Conservation (phyloP, 2,329 filamentous ascomycete species). For the Cryphonectria carpinicola region DNA sequence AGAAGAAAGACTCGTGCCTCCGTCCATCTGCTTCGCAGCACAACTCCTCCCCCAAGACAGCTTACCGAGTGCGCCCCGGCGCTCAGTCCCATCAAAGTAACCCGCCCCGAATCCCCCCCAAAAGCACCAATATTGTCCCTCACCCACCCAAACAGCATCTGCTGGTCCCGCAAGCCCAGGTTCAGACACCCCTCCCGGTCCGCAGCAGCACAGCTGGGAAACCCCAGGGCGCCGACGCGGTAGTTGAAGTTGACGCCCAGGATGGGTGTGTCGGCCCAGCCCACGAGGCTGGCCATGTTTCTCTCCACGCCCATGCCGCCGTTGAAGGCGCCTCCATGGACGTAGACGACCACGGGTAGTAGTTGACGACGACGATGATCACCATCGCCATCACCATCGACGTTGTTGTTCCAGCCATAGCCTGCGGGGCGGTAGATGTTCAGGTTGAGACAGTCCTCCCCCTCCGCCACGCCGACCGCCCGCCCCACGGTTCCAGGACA, state of each 20-base stretch:
- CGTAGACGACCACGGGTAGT: constrained; percentile 60
- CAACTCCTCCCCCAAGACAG: constrained; percentile 6
- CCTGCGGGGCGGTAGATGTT: constrained; percentile 52
- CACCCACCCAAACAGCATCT: constrained; percentile 63
- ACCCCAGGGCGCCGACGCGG: constrained; percentile 69
- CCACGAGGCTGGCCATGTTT: constrained; percentile 65
- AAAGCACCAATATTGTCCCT: constrained; percentile 61
- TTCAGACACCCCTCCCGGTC: constrained; percentile 62
- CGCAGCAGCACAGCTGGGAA: constrained; percentile 62
- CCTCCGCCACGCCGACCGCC: constrained; percentile 31
- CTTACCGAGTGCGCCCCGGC: constrained; percentile 65
- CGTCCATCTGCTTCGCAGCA: background rate
- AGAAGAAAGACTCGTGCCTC: background rate
- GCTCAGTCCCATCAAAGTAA: constrained; percentile 65
- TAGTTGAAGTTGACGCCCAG: constrained; percentile 66
- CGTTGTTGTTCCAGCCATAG: constrained; percentile 11
- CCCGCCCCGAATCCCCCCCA: constrained; percentile 60
- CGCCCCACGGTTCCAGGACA: constrained; percentile 43
- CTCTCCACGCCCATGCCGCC: constrained; percentile 56
- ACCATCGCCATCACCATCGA: constrained; percentile 30
- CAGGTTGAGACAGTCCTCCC: constrained; percentile 58
- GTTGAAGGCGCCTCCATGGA: constrained; percentile 69
- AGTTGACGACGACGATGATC: background rate
- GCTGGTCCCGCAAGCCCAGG: constrained; percentile 66
- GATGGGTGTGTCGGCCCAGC: constrained; percentile 56